Evolutionary conservation across 106 monocot species (phyloP), one percentile per base, ranked within the genome.

Genomic region (Iris macrosiphon): DNA sequence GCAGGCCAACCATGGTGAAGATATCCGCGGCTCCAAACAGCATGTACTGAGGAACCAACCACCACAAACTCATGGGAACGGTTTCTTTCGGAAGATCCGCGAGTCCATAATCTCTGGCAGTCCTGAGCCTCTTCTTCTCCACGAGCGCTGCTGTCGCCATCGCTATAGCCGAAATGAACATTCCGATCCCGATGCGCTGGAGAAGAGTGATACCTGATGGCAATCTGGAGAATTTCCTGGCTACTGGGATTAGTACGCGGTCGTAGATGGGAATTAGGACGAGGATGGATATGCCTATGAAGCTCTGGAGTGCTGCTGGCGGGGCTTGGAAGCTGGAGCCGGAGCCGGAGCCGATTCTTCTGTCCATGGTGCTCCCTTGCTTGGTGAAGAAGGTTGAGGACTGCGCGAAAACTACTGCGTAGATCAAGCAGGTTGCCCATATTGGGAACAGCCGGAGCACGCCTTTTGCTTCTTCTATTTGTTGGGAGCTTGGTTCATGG

Each of bases 121-220:
- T 72, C 15, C 44, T 42, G 3, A 72, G 48, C 57, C 72, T 64
- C 51, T 65, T 65, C 13, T 17, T 45, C 42, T 61, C 56, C 8
- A 76, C 72, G 1, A 72, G 29, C 6, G 72, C 76, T 29, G 76
- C 72, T 7, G 57, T 28, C 1, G 31, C 54, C 75, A 82, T 75
- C 4, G 72, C 28, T 15, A 65, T 37, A 2, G 68, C 30, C 1
- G 82, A 82, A 5, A 82, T 33, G n/a, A 68, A 8, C 64, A 82
- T 72, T 6, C 82, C 76, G 5, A 58, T 40, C n/a, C 82, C 76
- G 48, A 82, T 82, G 20, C 82, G 63, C 51, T 82, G 76, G 11
- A 82, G 76, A 53, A 65, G 30, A 0, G 82, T 82, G 12, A 82
- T 41, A 11, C 82, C 82, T 18, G 82, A 42, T 1, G 62, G 72